Evolutionary conservation across 2,329 filamentous ascomycete species (phyloP).

Genomic region (Fusarium circinatum): DNA sequence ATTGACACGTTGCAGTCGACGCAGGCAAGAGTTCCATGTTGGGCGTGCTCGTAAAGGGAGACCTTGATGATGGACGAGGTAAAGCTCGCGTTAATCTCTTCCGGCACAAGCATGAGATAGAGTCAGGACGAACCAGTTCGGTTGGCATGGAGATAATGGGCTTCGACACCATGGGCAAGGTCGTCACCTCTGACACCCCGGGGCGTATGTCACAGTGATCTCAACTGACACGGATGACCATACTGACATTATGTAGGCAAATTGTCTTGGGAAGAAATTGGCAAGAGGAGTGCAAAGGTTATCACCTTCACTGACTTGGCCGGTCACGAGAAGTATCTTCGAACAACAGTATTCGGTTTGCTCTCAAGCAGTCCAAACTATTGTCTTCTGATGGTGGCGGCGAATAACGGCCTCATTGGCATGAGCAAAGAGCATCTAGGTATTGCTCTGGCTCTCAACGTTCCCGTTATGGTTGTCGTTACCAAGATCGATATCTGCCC

Average conservation of each 20-base stretch:
- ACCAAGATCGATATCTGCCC: constrained; percentile 99
- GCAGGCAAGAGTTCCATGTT: constrained; percentile 97
- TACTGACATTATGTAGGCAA: constrained; percentile 55
- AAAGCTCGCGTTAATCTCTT: constrained; percentile 96
- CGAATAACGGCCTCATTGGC: constrained; percentile 95
- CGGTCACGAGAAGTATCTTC: constrained; percentile 92
- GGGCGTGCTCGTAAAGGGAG: constrained; percentile 94
- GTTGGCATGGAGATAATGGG: constrained; percentile 99
- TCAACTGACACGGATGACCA: not conserved
- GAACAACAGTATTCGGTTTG: constrained; percentile 95
- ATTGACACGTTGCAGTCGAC: constrained; percentile 71
- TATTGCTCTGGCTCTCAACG: constrained; percentile 92
- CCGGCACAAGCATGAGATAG: constrained; percentile 96
- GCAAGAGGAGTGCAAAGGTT: constrained; percentile 92
- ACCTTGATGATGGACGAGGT: constrained; percentile 92
- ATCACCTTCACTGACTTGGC: constrained; percentile 96
- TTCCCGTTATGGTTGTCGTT: constrained; percentile 96
- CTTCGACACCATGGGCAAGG: constrained; percentile 86
- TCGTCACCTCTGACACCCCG: constrained; percentile 82
- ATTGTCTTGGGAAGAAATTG: constrained; percentile 97
- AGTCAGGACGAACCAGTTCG: constrained; percentile 93
- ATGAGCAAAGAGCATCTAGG: constrained; percentile 99
- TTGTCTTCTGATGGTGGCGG: constrained; percentile 97
- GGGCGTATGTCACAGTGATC: constrained; percentile 69
- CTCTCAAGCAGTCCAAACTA: constrained; percentile 96